phyloP scores from a whole-genome alignment of 78 protist species.

The Bodo saltans region DNA sequence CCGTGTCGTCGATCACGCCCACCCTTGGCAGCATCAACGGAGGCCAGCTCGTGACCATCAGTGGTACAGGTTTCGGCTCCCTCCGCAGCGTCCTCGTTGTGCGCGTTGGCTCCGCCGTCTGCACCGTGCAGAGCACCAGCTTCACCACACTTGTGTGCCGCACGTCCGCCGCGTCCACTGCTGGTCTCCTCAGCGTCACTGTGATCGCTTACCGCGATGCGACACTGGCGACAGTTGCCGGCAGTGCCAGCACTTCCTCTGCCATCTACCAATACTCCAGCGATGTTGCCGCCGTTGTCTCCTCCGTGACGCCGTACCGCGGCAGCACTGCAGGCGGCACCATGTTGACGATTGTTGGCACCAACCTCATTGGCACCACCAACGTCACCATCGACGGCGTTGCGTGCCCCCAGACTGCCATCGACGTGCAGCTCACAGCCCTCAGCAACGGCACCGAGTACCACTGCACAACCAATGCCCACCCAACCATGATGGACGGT shows the following conservation, averaged over 20 bases:
- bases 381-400: conserved; percentile 18
- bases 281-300: not conserved
- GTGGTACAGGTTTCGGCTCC: not conserved
- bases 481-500: not conserved
- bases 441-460: not conserved
- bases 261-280: not conserved
- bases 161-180: not conserved
- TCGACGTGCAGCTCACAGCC: not conserved
- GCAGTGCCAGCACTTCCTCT: too few species aligned
- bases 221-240: not conserved
- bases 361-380: not conserved
- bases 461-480: not conserved
- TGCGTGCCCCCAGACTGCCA: not conserved
- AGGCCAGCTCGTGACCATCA: not conserved
- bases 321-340: conserved; percentile 33
- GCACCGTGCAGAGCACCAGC: not conserved
- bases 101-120: not conserved
- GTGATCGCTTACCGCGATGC: not conserved
- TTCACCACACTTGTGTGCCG: not conserved
- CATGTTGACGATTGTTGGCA: not conserved
- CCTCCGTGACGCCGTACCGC: not conserved
- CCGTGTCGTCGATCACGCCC: not conserved
- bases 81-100: not conserved
- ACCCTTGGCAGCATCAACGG: not conserved
- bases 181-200: not conserved